Evolutionary conservation across 129 eudicot genomes (phyloP), one percentile per base, ranked within the genome.

Genomic region (Lactuca saligna): DNA sequence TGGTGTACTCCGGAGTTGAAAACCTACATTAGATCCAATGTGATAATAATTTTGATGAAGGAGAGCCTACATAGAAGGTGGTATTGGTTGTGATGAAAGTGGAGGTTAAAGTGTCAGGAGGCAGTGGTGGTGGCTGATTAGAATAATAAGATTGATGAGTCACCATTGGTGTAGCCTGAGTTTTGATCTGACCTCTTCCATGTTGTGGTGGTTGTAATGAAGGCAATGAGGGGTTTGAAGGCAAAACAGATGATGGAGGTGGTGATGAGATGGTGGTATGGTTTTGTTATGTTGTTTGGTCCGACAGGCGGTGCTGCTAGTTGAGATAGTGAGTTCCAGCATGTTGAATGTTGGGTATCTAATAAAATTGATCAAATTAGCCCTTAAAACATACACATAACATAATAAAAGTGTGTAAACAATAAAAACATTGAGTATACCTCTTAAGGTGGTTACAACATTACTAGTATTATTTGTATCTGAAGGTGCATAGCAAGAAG

Each of bases 1-100:
- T 12, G 85, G 86, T 63, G 84, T 70, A 62, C 82, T 82, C 20
- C 87, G 79, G 65, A 82, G 96, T 83, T 84, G 98, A 68, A 75
- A 92, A 61, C 83, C 85, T 69, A 78, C 16, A 77, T 75, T 82
- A 7, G 79, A 82, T 35, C 96, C 88, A 87, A 88, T 78, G 42
- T 83, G 95, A 64, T 86, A 68, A 66, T 86, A 86, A 66, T 55
- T 78, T 82, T 92, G 98, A 76, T 90, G 91, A 76, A 81, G 75
- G 61, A 84, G 86, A 66, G 72, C 31, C 17, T 80, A 82, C 83
- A 84, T 79, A 65, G 83, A 81, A 61, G 88, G 79, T 44, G 88
- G 89, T 75, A 96, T 82, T 0, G 86, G 79, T 68, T 80, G 96
- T 57, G 85, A 79, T 15, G 97, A 93, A 20, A 84, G 83, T 31